phyloP scores from a whole-genome alignment of 169 alveolate species.

The Eimeria tenella region DNA sequence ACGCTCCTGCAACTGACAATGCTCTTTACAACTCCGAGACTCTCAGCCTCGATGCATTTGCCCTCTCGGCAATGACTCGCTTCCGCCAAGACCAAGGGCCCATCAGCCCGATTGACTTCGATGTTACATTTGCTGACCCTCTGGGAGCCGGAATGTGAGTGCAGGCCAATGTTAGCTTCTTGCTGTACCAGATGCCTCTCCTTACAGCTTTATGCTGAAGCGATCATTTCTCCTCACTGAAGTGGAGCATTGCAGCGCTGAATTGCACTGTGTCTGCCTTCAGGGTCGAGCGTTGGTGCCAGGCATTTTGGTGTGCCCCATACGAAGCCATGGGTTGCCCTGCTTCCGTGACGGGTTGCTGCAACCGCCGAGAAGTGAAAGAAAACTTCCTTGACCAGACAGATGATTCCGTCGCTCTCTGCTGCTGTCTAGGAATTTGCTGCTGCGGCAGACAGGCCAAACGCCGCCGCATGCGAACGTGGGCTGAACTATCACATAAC shows the following conservation, averaged over 20 bases:
- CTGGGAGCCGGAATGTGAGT: slow-evolving; percentile 72
- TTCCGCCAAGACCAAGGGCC: slow-evolving; percentile 38
- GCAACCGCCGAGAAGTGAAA: slow-evolving; percentile 65
- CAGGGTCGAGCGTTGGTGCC: slow-evolving; percentile 80
- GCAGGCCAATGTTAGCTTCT: background rate
- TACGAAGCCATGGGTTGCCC: slow-evolving; percentile 77
- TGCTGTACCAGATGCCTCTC: background rate
- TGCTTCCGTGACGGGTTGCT: slow-evolving; percentile 59
- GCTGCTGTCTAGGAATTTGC: slow-evolving; percentile 54
- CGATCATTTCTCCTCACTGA: background rate
- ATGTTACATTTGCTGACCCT: slow-evolving; percentile 57
- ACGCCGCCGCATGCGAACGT: slow-evolving; percentile 6
- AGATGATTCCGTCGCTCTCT: slow-evolving; percentile 33
- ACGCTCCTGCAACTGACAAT: slow-evolving; percentile 56
- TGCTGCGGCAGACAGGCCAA: slow-evolving; percentile 71
- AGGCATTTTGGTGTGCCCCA: slow-evolving; percentile 75
- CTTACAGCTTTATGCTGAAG: background rate
- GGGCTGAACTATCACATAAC: background rate
- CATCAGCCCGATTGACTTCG: slow-evolving; percentile 62
- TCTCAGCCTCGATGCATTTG: slow-evolving; percentile 67
- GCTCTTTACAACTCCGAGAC: slow-evolving; percentile 71
- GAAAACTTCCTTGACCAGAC: slow-evolving; percentile 49
- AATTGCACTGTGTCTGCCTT: background rate
- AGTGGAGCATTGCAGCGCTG: background rate
- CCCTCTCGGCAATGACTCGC: slow-evolving; percentile 43